Evolutionary conservation across 192 early-diverging fungal genomes (phyloP).

Genomic region (Coemansia sp.): DNA sequence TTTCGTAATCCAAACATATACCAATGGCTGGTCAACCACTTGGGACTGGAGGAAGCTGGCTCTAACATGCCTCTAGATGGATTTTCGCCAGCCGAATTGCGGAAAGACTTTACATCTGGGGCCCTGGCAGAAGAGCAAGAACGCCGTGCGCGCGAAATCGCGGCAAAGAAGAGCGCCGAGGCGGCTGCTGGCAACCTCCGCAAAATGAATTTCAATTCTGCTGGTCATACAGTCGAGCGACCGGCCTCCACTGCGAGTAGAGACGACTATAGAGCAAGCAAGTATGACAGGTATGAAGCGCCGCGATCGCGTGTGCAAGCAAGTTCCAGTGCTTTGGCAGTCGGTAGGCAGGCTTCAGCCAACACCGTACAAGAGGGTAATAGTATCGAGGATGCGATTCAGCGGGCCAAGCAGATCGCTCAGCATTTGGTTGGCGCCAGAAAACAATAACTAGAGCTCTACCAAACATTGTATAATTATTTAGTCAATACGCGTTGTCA

Average conservation of each 20-base stretch:
- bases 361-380: slow-evolving; percentile 8
- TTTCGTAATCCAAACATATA: slow-evolving; percentile 94
- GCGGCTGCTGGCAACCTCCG: slow-evolving; percentile 20
- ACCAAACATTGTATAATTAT: background rate
- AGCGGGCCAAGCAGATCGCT: slow-evolving; percentile 46
- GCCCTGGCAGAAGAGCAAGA: slow-evolving; percentile 46
- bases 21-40: slow-evolving; percentile 80
- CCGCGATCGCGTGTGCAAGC: slow-evolving; percentile 7
- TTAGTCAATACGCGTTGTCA: background rate
- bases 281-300: background rate
- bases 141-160: slow-evolving; percentile 37
- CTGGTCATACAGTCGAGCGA: slow-evolving; percentile 9
- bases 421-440: slow-evolving; percentile 35
- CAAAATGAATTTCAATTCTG: slow-evolving; percentile 36
- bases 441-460: background rate
- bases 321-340: background rate
- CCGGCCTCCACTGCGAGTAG: background rate
- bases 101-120: slow-evolving; percentile 33
- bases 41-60: slow-evolving; percentile 80
- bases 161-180: slow-evolving; percentile 32
- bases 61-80: slow-evolving; percentile 72
- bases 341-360: background rate
- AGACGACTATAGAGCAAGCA: background rate
- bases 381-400: slow-evolving; percentile 41
- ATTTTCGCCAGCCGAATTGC: slow-evolving; percentile 62